Percentiles rank a stretch among this genome's conserved stretches.
Conservation (phyloP, 768 basidiomycete species). For the Psilocybe sp. region DNA sequence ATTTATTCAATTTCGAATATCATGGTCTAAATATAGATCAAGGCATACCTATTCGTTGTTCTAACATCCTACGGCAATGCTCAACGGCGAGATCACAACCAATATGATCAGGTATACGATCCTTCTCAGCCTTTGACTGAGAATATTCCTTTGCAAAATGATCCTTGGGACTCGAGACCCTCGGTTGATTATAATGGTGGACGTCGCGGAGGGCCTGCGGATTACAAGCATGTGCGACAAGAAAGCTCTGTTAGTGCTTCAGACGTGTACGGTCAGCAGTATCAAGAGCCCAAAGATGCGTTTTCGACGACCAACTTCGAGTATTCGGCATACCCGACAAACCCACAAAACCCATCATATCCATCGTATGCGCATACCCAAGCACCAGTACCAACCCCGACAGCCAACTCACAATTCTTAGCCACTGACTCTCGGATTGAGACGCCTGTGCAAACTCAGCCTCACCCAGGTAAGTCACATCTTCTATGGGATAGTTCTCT, state of each 20-base stretch:
- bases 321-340: constrained; percentile 30
- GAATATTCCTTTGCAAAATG: constrained; percentile 60
- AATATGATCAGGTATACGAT: constrained; percentile 74
- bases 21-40: constrained; percentile 1
- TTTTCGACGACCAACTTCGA: constrained; percentile 31
- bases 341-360: constrained; percentile 20
- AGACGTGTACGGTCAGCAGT: constrained; percentile 50
- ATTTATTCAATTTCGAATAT: constrained; percentile 1
- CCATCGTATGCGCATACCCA: constrained; percentile 34
- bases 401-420: constrained; percentile 25
- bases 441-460: constrained; percentile 34
- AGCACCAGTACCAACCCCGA: constrained; percentile 36
- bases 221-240: constrained; percentile 48
- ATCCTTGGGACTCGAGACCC: constrained; percentile 68
- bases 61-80: constrained; percentile 60
- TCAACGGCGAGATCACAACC: constrained; percentile 78
- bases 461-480: constrained; percentile 47
- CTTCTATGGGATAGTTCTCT: constrained; percentile 12
- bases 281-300: constrained; percentile 43
- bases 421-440: constrained; percentile 26
- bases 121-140: constrained; percentile 52
- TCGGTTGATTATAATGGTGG: constrained; percentile 34
- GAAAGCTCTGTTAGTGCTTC: constrained; percentile 54
- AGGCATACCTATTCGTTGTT: constrained; percentile 50
- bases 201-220: constrained; percentile 16